Evolutionary conservation across 2,329 filamentous ascomycete species (phyloP).

Genomic region (Aspergillus latus): DNA sequence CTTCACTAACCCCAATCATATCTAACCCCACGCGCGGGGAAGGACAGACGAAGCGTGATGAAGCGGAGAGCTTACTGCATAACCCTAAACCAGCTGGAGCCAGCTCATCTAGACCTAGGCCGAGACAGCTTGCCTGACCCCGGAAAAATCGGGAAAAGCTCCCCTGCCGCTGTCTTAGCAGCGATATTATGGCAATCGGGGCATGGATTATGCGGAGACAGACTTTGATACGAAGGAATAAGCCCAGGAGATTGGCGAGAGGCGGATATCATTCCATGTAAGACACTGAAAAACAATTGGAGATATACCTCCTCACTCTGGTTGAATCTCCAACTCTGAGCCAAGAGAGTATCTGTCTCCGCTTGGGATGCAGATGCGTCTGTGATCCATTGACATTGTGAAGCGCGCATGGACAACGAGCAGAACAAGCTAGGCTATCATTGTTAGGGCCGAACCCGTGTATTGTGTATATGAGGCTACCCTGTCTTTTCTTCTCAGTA

Average conservation of each 20-base stretch:
- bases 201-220: neutral
- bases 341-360: neutral
- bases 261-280: neutral
- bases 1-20: neutral
- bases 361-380: neutral
- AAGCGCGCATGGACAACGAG: neutral
- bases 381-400: neutral
- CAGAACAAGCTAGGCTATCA: neutral
- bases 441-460: neutral
- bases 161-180: neutral
- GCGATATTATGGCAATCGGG: neutral
- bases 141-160: neutral
- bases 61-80: neutral
- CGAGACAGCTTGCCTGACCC: neutral
- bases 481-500: neutral
- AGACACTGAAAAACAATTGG: neutral
- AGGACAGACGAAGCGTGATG: neutral
- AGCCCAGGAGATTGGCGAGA: neutral
- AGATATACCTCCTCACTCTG: neutral
- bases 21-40: conserved; percentile 1
- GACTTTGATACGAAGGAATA: neutral
- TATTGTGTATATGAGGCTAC: neutral
- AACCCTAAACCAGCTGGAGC: neutral
- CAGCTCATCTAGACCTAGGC: neutral
- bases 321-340: neutral